Conservation (phyloP, 176 grass and related monocot genomes). For the Hyparrhenia diplandra region DNA sequence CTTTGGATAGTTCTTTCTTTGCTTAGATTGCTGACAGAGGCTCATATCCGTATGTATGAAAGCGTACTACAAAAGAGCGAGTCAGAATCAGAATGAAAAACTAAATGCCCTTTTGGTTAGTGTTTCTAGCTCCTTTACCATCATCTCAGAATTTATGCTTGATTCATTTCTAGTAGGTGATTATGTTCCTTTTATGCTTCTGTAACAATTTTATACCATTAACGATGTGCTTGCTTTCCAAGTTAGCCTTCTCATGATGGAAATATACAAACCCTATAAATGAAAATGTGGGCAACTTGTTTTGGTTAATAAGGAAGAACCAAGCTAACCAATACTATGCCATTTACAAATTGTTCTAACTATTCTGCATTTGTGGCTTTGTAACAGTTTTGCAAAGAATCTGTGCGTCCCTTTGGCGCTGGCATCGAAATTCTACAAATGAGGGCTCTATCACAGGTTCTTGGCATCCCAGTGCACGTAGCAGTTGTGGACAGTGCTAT, state of each 20-base stretch:
- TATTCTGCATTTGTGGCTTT: background rate
- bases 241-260: background rate
- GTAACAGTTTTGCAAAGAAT: background rate
- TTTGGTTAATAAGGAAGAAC: background rate
- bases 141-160: background rate
- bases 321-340: background rate
- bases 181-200: background rate
- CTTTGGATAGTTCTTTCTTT: conserved; percentile 25
- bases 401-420: background rate
- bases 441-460: conserved; percentile 5
- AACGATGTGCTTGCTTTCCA: background rate
- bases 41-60: no score
- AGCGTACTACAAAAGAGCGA: background rate
- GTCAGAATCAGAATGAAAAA: background rate
- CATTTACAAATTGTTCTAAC: conserved; percentile 3
- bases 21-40: conserved; percentile 6
- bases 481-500: background rate
- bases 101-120: background rate
- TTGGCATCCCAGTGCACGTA: conserved; percentile 22
- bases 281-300: background rate
- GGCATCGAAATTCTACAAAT: background rate
- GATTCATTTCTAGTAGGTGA: background rate
- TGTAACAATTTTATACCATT: background rate
- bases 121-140: background rate
- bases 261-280: background rate